These are phyloP conservation scores for Asterophora parasitica DNA, from an alignment of 768 basidiomycete genomes.

Conservation along the genomic window DNA sequence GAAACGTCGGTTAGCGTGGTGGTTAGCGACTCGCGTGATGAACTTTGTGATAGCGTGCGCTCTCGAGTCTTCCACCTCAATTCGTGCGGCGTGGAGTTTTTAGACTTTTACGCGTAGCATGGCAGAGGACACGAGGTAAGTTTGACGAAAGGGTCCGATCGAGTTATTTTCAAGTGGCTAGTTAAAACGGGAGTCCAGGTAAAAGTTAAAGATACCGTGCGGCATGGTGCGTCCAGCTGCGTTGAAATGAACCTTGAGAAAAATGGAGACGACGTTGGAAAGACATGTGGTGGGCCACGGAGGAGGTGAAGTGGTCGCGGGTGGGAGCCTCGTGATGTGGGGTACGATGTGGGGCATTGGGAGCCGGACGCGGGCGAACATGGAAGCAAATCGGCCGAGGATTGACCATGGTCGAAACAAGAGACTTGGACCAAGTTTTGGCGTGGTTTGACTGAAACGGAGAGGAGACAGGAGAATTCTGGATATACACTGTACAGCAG, in stretches of 20 bases:
- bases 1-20: constrained; percentile 6
- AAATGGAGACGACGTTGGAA: too few species aligned
- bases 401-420: too few species aligned
- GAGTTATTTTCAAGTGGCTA: neutral
- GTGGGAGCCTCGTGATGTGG: constrained; percentile 22
- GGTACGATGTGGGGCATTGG: constrained; percentile 18
- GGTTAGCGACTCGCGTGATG: neutral
- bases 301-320: neutral
- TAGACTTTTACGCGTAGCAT: constrained; percentile 6
- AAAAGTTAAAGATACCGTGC: too few species aligned
- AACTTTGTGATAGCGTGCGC: neutral
- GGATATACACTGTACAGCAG: too few species aligned
- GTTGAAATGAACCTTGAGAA: too few species aligned
- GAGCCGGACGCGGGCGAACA: neutral
- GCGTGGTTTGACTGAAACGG: too few species aligned
- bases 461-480: too few species aligned
- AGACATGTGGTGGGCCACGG: too few species aligned
- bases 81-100: neutral
- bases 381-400: constrained; percentile 19
- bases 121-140: neutral
- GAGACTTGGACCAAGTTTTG: too few species aligned
- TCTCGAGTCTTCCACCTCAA: too few species aligned
- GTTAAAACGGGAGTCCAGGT: too few species aligned
- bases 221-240: too few species aligned
- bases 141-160: neutral